These are phyloP conservation scores for Fusarium pseudonygamai DNA, from an alignment of 2,329 filamentous ascomycete species.

Conservation along the genomic window DNA sequence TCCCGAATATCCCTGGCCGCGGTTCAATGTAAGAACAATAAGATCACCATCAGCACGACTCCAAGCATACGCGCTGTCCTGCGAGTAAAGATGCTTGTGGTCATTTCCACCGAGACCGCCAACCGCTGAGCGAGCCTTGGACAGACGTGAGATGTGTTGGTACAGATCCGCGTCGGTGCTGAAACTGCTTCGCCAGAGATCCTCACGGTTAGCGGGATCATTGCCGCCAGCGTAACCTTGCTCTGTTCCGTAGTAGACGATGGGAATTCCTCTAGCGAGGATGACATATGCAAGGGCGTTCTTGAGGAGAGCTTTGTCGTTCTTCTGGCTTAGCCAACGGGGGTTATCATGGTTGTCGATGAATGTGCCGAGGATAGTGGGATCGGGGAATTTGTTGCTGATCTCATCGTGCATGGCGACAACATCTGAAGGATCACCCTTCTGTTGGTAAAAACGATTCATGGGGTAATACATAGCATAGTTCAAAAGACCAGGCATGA, in stretches of 20 bases:
- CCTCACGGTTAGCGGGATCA: slow-evolving; percentile 65
- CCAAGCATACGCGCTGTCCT: slow-evolving; percentile 16
- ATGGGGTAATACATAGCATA: slow-evolving; percentile 61
- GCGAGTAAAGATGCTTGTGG: slow-evolving; percentile 22
- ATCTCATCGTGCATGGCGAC: slow-evolving; percentile 52
- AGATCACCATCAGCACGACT: slow-evolving; percentile 20
- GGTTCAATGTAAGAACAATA: slow-evolving; percentile 27
- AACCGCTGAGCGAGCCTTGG: slow-evolving; percentile 9
- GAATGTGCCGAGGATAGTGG: slow-evolving; percentile 53
- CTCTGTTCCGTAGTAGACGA: slow-evolving; percentile 73
- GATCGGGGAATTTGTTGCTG: slow-evolving; percentile 46
- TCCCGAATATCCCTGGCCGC: slow-evolving; percentile 6
- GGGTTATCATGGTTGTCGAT: slow-evolving; percentile 68
- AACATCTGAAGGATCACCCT: slow-evolving; percentile 51
- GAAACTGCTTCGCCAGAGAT: slow-evolving; percentile 65
- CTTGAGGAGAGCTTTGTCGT: slow-evolving; percentile 65
- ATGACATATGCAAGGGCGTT: slow-evolving; percentile 71
- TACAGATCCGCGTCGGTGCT: slow-evolving; percentile 36
- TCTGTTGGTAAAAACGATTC: slow-evolving; percentile 52
- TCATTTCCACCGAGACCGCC: slow-evolving; percentile 20
- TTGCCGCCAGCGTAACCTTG: slow-evolving; percentile 63
- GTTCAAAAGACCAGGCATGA: slow-evolving; percentile 69
- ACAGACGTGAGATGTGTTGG: slow-evolving; percentile 27
- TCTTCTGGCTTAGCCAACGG: slow-evolving; percentile 61
- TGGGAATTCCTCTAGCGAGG: slow-evolving; percentile 68